Evolutionary conservation across 2,329 filamentous ascomycete genomes (phyloP).

Genomic region (Hyphodiscus sp.): DNA sequence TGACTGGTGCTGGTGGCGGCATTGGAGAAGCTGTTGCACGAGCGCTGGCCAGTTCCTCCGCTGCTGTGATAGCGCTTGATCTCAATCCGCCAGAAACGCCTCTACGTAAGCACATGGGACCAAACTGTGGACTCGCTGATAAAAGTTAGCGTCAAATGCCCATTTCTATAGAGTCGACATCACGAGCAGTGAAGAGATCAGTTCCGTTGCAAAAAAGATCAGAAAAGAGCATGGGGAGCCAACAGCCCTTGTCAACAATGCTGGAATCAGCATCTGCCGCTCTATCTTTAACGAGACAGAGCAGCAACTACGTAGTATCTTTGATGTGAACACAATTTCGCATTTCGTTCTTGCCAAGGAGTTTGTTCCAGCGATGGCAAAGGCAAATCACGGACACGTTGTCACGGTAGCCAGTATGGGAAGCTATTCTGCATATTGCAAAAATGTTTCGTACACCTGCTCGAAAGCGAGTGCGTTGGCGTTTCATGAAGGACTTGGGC

Average conservation of each 20-base stretch:
- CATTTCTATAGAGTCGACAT: slow-evolving; percentile 34
- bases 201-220: slow-evolving; percentile 36
- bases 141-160: slow-evolving; percentile 26
- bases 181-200: slow-evolving; percentile 31
- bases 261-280: slow-evolving; percentile 37
- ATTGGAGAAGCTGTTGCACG: slow-evolving; percentile 39
- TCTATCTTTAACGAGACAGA: slow-evolving; percentile 41
- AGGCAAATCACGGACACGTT: slow-evolving; percentile 43
- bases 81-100: slow-evolving; percentile 48
- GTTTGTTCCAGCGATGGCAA: slow-evolving; percentile 46
- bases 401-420: slow-evolving; percentile 49
- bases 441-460: slow-evolving; percentile 45
- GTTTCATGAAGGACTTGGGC: slow-evolving; percentile 44
- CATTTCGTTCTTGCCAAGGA: slow-evolving; percentile 45
- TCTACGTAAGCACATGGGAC: slow-evolving; percentile 39
- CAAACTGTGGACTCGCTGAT: neutral
- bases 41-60: slow-evolving; percentile 51
- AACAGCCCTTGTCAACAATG: slow-evolving; percentile 34
- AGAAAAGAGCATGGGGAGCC: slow-evolving; percentile 33
- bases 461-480: slow-evolving; percentile 45
- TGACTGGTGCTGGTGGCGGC: slow-evolving; percentile 61
- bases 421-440: slow-evolving; percentile 39
- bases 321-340: slow-evolving; percentile 46
- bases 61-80: slow-evolving; percentile 61
- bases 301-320: slow-evolving; percentile 38